These are phyloP conservation scores for Penicillium sp. DNA, from an alignment of 2,329 filamentous ascomycete species.

Conservation along the genomic window DNA sequence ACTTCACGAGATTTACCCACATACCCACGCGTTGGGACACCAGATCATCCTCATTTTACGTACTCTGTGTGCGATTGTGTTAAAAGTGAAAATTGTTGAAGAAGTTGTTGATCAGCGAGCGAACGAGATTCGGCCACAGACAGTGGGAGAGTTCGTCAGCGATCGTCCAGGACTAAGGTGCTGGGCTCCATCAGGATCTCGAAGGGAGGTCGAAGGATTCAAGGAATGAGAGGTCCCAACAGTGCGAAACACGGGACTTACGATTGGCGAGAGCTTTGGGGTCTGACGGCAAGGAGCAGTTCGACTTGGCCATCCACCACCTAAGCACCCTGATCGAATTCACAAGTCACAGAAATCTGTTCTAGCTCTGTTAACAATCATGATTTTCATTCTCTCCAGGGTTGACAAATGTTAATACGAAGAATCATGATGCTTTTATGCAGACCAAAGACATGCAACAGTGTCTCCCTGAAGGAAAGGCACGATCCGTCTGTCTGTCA, in stretches of 20 bases:
- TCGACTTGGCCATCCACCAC: not conserved
- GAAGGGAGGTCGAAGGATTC: not conserved
- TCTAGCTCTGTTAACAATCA: not conserved
- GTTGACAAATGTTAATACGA: not conserved
- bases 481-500: not conserved
- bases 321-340: not conserved
- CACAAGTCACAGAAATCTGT: not conserved
- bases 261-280: not conserved
- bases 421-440: not conserved
- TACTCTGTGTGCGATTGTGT: not conserved
- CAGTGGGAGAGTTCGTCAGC: not conserved
- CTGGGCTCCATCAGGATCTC: not conserved
- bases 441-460: not conserved
- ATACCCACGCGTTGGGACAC: conserved; percentile 25
- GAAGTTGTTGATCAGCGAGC: conserved; percentile 2
- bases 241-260: not conserved
- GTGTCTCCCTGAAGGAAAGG: not conserved
- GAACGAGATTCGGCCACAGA: not conserved
- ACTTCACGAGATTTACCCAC: conserved; percentile 22
- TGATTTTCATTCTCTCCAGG: not conserved
- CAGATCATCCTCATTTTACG: conserved; percentile 25
- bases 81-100: not conserved
- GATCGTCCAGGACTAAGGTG: conserved; percentile 2
- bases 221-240: not conserved
- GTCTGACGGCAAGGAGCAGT: not conserved